A percentile compares a stretch with the other conserved stretches of the same genome.
Conservation (phyloP, 1,284 basidiomycete genomes). For the Megacollybia platyphylla region DNA sequence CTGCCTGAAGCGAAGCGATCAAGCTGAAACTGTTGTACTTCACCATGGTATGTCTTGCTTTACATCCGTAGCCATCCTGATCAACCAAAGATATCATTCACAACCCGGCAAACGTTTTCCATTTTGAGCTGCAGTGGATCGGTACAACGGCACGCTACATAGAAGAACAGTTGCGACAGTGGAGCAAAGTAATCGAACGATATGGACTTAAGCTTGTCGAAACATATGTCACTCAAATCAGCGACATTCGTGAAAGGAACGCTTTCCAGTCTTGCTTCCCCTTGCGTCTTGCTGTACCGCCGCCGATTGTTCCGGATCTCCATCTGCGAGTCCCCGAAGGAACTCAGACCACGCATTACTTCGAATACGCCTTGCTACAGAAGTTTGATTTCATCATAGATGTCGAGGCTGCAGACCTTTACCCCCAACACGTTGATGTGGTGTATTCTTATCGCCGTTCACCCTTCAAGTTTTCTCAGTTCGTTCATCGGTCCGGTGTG, state of each 20-base stretch:
- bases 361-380: slow-evolving; percentile 70
- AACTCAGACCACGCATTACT: slow-evolving; percentile 54
- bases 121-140: slow-evolving; percentile 96
- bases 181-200: slow-evolving; percentile 78
- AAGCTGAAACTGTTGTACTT: slow-evolving; percentile 78
- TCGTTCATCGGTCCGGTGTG: slow-evolving; percentile 78
- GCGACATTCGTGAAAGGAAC: slow-evolving; percentile 70
- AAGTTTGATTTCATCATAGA: slow-evolving; percentile 80
- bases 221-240: slow-evolving; percentile 80
- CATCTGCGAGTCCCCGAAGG: slow-evolving; percentile 57
- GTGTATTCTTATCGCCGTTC: slow-evolving; percentile 79
- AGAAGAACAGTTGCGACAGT: slow-evolving; percentile 79
- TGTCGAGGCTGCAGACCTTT: slow-evolving; percentile 68
- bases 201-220: slow-evolving; percentile 92
- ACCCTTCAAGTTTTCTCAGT: slow-evolving; percentile 75
- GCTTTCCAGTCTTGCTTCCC: slow-evolving; percentile 85
- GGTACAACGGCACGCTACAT: slow-evolving; percentile 93
- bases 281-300: slow-evolving; percentile 58
- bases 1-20: slow-evolving; percentile 56
- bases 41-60: slow-evolving; percentile 35
- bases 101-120: slow-evolving; percentile 83
- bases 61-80: too few species aligned
- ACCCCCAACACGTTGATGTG: slow-evolving; percentile 73
- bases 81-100: slow-evolving; percentile 63
- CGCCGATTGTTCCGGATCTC: slow-evolving; percentile 61